A percentile compares a stretch with the other conserved stretches of the same genome.
phyloP scores from a whole-genome alignment of 2,329 filamentous ascomycete species.

The Pseudogymnoascus sp. region DNA sequence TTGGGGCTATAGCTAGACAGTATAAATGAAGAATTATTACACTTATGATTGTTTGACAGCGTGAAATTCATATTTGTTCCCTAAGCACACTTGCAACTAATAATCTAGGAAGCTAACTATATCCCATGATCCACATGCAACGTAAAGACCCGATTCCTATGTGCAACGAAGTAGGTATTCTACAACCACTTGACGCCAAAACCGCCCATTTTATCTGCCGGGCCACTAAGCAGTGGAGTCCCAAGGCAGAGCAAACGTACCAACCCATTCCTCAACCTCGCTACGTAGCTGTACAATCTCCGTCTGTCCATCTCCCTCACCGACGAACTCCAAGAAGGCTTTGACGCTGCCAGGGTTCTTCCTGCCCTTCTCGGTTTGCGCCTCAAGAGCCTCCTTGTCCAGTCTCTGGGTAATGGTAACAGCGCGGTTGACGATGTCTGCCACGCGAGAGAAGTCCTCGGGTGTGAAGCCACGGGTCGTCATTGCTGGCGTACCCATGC shows the following conservation, averaged over 20 bases:
- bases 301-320: conserved; percentile 55
- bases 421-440: conserved; percentile 75
- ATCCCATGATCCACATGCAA: not conserved
- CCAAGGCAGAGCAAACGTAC: conserved; percentile 66
- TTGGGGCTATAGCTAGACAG: not conserved
- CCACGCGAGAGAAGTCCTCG: conserved; percentile 79
- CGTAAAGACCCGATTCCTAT: not conserved
- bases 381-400: conserved; percentile 62
- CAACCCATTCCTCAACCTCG: conserved; percentile 72
- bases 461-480: conserved; percentile 88
- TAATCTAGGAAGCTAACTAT: not conserved
- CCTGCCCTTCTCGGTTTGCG: conserved; percentile 57
- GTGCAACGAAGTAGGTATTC: conserved; percentile 7
- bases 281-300: conserved; percentile 66
- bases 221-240: not conserved
- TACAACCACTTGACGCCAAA: conserved; percentile 7
- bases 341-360: conserved; percentile 58
- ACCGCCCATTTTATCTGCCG: not conserved
- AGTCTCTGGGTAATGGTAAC: conserved; percentile 71
- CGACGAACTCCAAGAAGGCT: conserved; percentile 59
- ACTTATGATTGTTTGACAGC: not conserved
- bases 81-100: conserved; percentile 5
- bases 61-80: conserved; percentile 7
- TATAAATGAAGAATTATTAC: not conserved
- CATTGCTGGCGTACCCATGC: conserved; percentile 96